phyloP scores from a whole-genome alignment of 108 stramenopile species.

The Thalassiosira profunda region DNA sequence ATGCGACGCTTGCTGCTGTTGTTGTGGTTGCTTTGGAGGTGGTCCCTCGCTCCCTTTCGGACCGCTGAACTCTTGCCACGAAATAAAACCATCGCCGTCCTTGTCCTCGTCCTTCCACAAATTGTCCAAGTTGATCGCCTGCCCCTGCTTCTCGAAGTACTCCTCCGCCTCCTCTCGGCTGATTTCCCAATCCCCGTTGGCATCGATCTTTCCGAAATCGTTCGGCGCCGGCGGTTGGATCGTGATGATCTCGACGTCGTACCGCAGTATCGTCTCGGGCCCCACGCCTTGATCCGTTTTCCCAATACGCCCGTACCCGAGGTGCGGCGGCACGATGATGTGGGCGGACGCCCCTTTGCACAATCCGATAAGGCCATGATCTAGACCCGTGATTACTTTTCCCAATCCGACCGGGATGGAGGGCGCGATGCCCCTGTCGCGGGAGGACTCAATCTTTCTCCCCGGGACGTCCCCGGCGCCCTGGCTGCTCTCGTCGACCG shows the following conservation, averaged over 20 bases:
- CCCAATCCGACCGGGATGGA: constrained; percentile 33
- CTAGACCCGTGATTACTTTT: constrained; percentile 34
- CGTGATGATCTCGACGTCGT: constrained; percentile 25
- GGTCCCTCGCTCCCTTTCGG: constrained; percentile 33
- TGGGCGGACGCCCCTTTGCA: constrained; percentile 23
- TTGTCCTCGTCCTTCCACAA: constrained; percentile 38
- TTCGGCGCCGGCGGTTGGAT: constrained; percentile 43
- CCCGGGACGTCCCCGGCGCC: too few relatives aligned
- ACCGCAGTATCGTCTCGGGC: constrained; percentile 18
- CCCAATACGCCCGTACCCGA: constrained; percentile 16
- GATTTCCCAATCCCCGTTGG: constrained; percentile 38
- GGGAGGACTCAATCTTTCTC: constrained; percentile 26
- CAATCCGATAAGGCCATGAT: constrained; percentile 33
- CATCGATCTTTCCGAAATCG: constrained; percentile 39
- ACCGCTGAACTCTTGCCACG: constrained; percentile 48
- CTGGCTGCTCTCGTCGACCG: neutral
- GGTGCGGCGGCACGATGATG: constrained; percentile 31
- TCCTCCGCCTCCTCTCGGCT: constrained; percentile 17
- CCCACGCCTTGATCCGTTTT: constrained; percentile 21
- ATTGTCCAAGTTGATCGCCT: constrained; percentile 14
- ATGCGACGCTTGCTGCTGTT: neutral
- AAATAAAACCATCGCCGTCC: constrained; percentile 42
- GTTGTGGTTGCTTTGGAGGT: constrained; percentile 9
- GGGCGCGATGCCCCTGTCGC: constrained; percentile 27
- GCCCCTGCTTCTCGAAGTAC: constrained; percentile 21